These are phyloP conservation scores for Globisporangium nagaii DNA, from an alignment of 352 stramenopile species.

Conservation along the genomic window DNA sequence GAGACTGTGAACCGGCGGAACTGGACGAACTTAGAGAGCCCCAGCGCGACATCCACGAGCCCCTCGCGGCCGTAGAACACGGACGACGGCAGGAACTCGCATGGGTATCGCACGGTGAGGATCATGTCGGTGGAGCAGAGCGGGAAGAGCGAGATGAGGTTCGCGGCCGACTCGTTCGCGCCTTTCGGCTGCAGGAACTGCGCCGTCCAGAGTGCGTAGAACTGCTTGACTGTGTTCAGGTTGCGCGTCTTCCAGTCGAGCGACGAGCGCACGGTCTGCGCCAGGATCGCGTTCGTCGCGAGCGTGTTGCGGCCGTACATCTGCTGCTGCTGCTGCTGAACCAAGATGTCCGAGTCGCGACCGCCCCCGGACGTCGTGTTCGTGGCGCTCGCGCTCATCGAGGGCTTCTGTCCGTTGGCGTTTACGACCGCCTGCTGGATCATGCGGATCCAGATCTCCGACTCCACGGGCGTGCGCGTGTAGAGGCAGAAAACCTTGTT, in stretches of 20 bases:
- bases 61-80: slow-evolving; percentile 79
- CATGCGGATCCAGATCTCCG: slow-evolving; percentile 84
- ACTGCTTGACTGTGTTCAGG: slow-evolving; percentile 75
- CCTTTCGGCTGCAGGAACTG: slow-evolving; percentile 63
- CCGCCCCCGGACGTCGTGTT: slow-evolving; percentile 21
- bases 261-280: slow-evolving; percentile 71
- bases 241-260: slow-evolving; percentile 83
- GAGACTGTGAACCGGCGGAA: slow-evolving; percentile 71
- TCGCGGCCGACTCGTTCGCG: slow-evolving; percentile 39
- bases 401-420: slow-evolving; percentile 37
- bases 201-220: slow-evolving; percentile 75
- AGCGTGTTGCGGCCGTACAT: slow-evolving; percentile 16
- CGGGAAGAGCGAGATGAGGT: slow-evolving; percentile 72
- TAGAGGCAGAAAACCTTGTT: slow-evolving; percentile 85
- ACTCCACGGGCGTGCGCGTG: slow-evolving; percentile 73
- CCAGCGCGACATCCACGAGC: slow-evolving; percentile 72
- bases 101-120: slow-evolving; percentile 71
- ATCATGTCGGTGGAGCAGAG: slow-evolving; percentile 80
- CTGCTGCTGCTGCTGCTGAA: slow-evolving; percentile 20
- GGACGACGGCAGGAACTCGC: slow-evolving; percentile 69
- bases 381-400: slow-evolving; percentile 42
- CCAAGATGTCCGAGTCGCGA: slow-evolving; percentile 49
- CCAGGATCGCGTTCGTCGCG: slow-evolving; percentile 20
- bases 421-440: slow-evolving; percentile 72
- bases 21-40: slow-evolving; percentile 64